Base-by-base conservation (phyloP, 768 basidiomycete genomes). In the Boletus sp. region DNA sequence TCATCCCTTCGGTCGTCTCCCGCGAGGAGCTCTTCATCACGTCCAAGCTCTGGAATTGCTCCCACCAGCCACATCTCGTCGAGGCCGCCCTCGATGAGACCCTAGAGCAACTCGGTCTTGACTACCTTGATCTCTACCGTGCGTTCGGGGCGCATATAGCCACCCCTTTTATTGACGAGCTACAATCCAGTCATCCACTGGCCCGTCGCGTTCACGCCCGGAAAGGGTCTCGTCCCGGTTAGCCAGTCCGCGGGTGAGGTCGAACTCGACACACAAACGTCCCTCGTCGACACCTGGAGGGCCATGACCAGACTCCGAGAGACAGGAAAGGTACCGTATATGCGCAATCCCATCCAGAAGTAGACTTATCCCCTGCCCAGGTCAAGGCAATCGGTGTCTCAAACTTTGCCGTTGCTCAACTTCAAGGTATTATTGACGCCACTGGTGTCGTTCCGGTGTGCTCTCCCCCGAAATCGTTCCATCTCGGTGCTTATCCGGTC, bases 111-210 rank as follows among this genome's bases (percentile, higher is more conserved):
- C 81, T 94, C 39, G 87, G 85, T 9, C 68, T 83, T 19, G 78
- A 84, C 41, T 95, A 93, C 65, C 75, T 95, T 38, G 93, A 94
- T 67, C 76, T 93, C 21, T 94, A 92, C 66, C 77, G 88, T 84
- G 65, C 54, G 83, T 77, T 21, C 21, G 33, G 5, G 21, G 7
- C 41, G 44, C 54, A 54, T 54, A 50, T 50, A 41, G 32, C 10
- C 53, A 47, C 43, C 50, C 14, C n/a, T 46, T 23, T 15, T 25
- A 21, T 23, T 56, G 8, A 66, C 38, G 7, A 19, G 35, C 14
- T 4, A 3, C n/a, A 0, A 35, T 17, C 6, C 55, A 90, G 87
- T 90, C 47, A 69, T 93, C 50, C 88, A 91, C 73, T 93, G 89
- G 88, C 88, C 89, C 2, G 80, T 86, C 38, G 78, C 85, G 0